A percentile compares a stretch with the other conserved stretches of the same genome.
Conservation (phyloP, 495 filamentous ascomycete genomes). For the Talaromyces liani region DNA sequence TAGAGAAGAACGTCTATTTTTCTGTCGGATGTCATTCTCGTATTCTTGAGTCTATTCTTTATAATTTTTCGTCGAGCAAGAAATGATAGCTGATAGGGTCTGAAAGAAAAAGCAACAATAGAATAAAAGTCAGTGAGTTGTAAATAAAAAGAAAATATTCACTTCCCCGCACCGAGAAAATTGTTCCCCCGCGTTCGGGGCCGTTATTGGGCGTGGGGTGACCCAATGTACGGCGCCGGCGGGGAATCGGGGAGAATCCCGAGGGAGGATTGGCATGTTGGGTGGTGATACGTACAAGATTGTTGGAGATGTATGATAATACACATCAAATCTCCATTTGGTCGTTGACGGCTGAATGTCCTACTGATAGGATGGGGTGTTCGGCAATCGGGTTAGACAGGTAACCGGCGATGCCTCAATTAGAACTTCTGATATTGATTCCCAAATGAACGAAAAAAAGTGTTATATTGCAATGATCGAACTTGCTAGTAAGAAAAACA, state of each 20-base stretch:
- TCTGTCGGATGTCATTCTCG: conserved; percentile 5
- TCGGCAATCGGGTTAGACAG: too few relatives aligned
- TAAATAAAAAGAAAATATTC: neutral
- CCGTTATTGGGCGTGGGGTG: neutral
- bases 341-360: too few relatives aligned
- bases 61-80: too few relatives aligned
- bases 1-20: conserved; percentile 30
- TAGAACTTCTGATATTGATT: too few relatives aligned
- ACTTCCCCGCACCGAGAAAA: neutral
- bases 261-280: neutral
- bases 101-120: neutral
- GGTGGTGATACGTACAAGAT: too few relatives aligned
- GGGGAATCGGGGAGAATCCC: neutral
- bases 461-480: neutral
- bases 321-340: too few relatives aligned
- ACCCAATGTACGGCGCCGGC: neutral
- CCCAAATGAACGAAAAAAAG: too few relatives aligned
- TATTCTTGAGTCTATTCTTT: neutral
- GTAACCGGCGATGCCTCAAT: neutral
- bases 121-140: neutral
- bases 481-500: neutral
- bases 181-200: conserved; percentile 1
- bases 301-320: too few relatives aligned
- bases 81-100: too few relatives aligned
- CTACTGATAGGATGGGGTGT: too few relatives aligned